phyloP scores from a whole-genome alignment of 352 stramenopile genomes.

The Blastocystis sp. region DNA sequence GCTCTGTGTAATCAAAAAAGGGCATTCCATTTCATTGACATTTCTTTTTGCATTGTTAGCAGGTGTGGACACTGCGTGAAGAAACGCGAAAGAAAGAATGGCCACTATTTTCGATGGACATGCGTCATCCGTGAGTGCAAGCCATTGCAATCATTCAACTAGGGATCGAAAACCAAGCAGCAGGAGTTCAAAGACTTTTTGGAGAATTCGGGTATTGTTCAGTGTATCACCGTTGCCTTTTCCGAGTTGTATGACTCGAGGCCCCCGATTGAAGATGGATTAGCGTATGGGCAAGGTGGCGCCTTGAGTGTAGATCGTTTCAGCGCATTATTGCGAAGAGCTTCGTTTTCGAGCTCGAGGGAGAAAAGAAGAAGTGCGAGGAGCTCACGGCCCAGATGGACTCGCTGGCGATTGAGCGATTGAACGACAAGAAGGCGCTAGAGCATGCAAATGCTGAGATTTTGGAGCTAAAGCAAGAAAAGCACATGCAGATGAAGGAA shows the following conservation, averaged over 20 bases:
- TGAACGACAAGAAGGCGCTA: not conserved
- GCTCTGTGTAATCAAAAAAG: too few relatives aligned
- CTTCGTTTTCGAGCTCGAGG: slow-evolving; percentile 11
- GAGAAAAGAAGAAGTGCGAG: not conserved
- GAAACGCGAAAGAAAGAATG: too few relatives aligned
- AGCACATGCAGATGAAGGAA: not conserved
- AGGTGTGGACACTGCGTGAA: too few relatives aligned
- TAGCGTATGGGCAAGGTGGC: not conserved
- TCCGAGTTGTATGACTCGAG: not conserved
- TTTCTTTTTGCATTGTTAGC: too few relatives aligned
- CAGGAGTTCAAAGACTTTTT: slow-evolving; percentile 60
- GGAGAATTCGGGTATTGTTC: slow-evolving; percentile 39
- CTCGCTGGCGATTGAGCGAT: not conserved
- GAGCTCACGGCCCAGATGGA: not conserved
- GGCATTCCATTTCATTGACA: too few relatives aligned
- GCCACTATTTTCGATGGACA: too few relatives aligned
- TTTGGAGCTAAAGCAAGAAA: not conserved
- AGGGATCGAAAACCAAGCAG: slow-evolving; percentile 21
- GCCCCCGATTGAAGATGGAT: slow-evolving; percentile 21
- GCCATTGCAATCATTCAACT: not conserved
- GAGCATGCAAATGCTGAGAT: not conserved
- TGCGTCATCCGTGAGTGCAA: too few relatives aligned
- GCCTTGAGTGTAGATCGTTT: slow-evolving; percentile 1
- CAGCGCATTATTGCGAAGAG: slow-evolving; percentile 17
- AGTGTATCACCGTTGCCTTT: slow-evolving; percentile 57